A percentile compares a stretch with the other conserved stretches of the same genome.
phyloP scores from a whole-genome alignment of 257 asterid species.

The Fraxinus quadrangulata region DNA sequence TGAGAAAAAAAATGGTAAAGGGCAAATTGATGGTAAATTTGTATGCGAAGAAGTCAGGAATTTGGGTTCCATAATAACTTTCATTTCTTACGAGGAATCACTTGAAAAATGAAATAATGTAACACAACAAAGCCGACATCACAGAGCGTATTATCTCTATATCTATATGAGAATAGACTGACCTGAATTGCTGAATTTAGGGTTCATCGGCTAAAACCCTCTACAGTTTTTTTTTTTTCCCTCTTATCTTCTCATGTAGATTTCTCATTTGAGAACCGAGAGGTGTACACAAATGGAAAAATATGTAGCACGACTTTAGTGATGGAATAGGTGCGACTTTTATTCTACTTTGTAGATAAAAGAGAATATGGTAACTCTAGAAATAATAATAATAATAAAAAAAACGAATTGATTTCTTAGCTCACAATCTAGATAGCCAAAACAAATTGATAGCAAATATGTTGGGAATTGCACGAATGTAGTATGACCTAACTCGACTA shows the following conservation, averaged over 20 bases:
- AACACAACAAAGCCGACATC: conserved; percentile 26
- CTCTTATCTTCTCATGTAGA: conserved; percentile 24
- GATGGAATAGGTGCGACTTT: background rate
- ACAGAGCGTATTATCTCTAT: conserved; percentile 7
- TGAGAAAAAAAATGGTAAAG: conserved; percentile 53
- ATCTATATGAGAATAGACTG: background rate
- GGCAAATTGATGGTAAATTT: conserved; percentile 45
- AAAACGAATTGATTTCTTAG: too few relatives aligned
- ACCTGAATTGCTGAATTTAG: conserved; percentile 41
- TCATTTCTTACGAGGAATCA: conserved; percentile 24
- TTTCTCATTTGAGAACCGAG: too few relatives aligned
- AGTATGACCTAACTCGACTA: too few relatives aligned
- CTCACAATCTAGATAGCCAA: too few relatives aligned
- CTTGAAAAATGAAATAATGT: conserved; percentile 6
- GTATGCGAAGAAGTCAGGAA: conserved; percentile 50
- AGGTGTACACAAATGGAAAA: background rate
- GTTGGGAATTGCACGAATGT: too few relatives aligned
- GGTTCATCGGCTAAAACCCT: conserved; percentile 63
- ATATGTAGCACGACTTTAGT: background rate
- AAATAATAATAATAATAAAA: too few relatives aligned
- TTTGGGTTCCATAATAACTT: conserved; percentile 56
- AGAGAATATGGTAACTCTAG: too few relatives aligned
- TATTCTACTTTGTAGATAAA: too few relatives aligned
- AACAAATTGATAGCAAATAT: too few relatives aligned
- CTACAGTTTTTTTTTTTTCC: conserved; percentile 20